Base-by-base conservation (phyloP, 306 rosid species). In the Vigna reflexopilosa region DNA sequence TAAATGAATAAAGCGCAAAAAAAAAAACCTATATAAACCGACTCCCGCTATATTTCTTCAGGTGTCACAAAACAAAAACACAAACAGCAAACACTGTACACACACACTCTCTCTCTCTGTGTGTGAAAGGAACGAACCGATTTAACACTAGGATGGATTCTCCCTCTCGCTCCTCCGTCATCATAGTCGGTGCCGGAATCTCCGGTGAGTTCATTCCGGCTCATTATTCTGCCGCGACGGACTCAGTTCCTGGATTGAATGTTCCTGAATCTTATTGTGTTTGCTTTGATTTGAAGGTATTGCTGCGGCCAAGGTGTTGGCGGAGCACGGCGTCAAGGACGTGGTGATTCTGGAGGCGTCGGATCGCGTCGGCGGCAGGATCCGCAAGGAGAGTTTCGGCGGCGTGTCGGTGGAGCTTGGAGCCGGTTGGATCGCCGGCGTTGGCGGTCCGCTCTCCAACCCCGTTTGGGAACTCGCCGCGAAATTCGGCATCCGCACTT, bases 351-450 rank as follows among this genome's bases (percentile, higher is more conserved):
- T 95, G 0, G 98, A 95, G 81, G 98, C 98, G 0, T 92, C 98
- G 2, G 96, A 93, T 83, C 91, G 97, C 49, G 90, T 95, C 54
- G 98, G 98, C 34, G 98, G 98, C 6, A 91, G 98, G 86, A 89
- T 95, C 68, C 84, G 91, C 7, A 95, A 91, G 73, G 93, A 95
- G 67, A 48, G 75, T 49, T 95, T 95, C 72, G 98, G 97, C 2
- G 98, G 92, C 12, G 87, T 95, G 68, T 73, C 96, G 78, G 98
- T 86, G 69, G 98, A 95, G 80, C 97, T 92, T 14, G 98, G 98
- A 3, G 98, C 98, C 2, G 98, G 98, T n/a, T 95, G 98, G 98
- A 93, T 95, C 32, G 97, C 91, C 48, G 98, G 98, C 24, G 98
- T 95, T 54, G 98, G 97, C 1, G 98, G 98, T 0, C 82, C 62